Percentiles rank a stretch among this genome's conserved stretches.
Evolutionary conservation across 2,329 filamentous ascomycete genomes (phyloP).

Genomic region (Aurifilum marmelostoma): DNA sequence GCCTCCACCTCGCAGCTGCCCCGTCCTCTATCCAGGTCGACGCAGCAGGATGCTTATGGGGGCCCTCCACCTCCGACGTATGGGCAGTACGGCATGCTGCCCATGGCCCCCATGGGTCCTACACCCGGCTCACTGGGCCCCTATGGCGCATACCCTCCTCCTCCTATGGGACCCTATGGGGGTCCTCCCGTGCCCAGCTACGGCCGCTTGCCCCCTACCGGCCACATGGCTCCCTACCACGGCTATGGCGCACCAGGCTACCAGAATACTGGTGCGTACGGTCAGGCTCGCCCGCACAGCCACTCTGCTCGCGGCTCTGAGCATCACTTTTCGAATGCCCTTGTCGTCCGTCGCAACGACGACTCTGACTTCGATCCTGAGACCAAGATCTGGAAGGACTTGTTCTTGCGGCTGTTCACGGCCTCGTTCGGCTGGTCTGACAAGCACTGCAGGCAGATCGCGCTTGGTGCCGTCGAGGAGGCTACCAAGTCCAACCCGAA

Average conservation of each 20-base stretch:
- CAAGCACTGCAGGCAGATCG: conserved; percentile 32
- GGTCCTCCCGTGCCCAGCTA: background rate
- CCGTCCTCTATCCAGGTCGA: background rate
- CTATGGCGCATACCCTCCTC: conserved; percentile 17
- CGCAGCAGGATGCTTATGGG: conserved; percentile 13
- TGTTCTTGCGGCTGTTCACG: conserved; percentile 23
- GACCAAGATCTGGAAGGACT: conserved; percentile 22
- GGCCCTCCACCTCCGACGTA: conserved; percentile 9
- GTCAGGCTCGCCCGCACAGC: background rate
- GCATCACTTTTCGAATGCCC: conserved; percentile 7
- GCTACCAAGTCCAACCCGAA: conserved; percentile 30
- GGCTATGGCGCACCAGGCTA: conserved; percentile 13
- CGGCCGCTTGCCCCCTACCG: conserved; percentile 4
- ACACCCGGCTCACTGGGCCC: conserved; percentile 13
- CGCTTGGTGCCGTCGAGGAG: conserved; percentile 27
- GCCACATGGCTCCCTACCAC: background rate
- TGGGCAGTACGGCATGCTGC: conserved; percentile 9
- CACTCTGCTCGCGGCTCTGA: conserved; percentile 8
- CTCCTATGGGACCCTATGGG: conserved; percentile 13
- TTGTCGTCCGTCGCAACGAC: conserved; percentile 25
- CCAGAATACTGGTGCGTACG: background rate
- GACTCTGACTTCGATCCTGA: conserved; percentile 18
- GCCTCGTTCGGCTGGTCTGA: conserved; percentile 35
- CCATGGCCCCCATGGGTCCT: conserved; percentile 6
- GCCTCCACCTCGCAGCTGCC: background rate